Evolutionary conservation across 2,329 filamentous ascomycete genomes (phyloP).

Genomic region (Huntiella omanensis): DNA sequence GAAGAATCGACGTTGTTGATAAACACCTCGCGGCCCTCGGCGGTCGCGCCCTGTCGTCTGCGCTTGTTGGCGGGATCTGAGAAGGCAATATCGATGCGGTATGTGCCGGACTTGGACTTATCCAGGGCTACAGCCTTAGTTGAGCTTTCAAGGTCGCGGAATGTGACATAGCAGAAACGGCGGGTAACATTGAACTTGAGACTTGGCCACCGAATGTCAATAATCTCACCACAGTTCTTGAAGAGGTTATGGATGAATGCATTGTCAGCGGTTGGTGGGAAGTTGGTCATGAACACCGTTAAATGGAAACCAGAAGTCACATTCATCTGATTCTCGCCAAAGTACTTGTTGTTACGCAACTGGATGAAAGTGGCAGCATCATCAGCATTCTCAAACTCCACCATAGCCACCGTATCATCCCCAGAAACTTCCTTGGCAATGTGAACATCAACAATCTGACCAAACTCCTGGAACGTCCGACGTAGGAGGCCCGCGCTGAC

Average conservation of each 20-base stretch:
- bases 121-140: constrained; percentile 52
- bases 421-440: constrained; percentile 44
- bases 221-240: constrained; percentile 57
- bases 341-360: constrained; percentile 61
- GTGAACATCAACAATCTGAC: constrained; percentile 60
- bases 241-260: constrained; percentile 50
- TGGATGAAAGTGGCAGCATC: constrained; percentile 71
- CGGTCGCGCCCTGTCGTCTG: constrained; percentile 55
- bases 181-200: constrained; percentile 76
- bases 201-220: constrained; percentile 76
- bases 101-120: constrained; percentile 47
- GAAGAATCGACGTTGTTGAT: constrained; percentile 48
- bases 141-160: constrained; percentile 49
- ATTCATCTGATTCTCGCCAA: constrained; percentile 52
- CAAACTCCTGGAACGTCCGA: constrained; percentile 85
- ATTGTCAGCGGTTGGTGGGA: constrained; percentile 59
- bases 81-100: constrained; percentile 57
- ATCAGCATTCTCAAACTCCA: constrained; percentile 69
- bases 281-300: constrained; percentile 83
- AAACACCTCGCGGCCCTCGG: constrained; percentile 77
- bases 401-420: constrained; percentile 44
- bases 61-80: constrained; percentile 70
- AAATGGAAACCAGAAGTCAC: constrained; percentile 59
- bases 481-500: constrained; percentile 54
- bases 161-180: constrained; percentile 93